These are phyloP conservation scores for Xylaria sp. DNA, from an alignment of 2,329 filamentous ascomycete species.

Conservation along the genomic window DNA sequence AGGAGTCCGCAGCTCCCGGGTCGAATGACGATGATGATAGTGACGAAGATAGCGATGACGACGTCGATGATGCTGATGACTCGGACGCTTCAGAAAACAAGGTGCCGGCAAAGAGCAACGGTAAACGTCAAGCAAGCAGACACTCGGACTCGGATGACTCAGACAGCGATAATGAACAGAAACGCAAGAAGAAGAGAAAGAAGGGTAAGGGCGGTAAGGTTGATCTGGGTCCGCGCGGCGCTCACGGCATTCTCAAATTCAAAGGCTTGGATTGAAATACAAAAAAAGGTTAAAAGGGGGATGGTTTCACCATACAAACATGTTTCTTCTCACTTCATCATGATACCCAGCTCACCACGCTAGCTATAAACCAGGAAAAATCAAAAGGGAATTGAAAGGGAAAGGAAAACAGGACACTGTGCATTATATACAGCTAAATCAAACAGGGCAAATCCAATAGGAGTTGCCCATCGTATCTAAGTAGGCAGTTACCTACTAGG, in stretches of 20 bases:
- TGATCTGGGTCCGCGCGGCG: constrained; percentile 62
- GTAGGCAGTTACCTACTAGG: not conserved
- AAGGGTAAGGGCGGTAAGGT: constrained; percentile 54
- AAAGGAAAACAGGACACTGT: not conserved
- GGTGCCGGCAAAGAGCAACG: constrained; percentile 54
- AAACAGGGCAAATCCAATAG: too few species aligned
- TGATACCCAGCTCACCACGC: constrained; percentile 42
- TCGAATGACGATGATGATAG: constrained; percentile 59
- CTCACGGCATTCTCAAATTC: constrained; percentile 64
- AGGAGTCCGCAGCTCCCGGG: constrained; percentile 70
- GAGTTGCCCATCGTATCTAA: not conserved
- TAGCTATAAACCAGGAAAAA: constrained; percentile 15
- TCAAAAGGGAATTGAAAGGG: not conserved
- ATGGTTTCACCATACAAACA: not conserved
- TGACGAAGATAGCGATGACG: constrained; percentile 60
- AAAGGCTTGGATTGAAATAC: constrained; percentile 57
- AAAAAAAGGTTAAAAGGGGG: not conserved
- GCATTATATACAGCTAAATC: not conserved
- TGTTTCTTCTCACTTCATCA: constrained; percentile 31
- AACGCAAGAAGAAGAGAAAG: constrained; percentile 59
- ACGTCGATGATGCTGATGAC: constrained; percentile 59
- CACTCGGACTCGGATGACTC: constrained; percentile 56
- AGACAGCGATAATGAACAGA: constrained; percentile 60
- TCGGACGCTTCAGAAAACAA: constrained; percentile 58
- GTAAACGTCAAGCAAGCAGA: constrained; percentile 54